Evolutionary conservation across 768 basidiomycete species (phyloP).

Genomic region (Erythrobasidium yunnanense): DNA sequence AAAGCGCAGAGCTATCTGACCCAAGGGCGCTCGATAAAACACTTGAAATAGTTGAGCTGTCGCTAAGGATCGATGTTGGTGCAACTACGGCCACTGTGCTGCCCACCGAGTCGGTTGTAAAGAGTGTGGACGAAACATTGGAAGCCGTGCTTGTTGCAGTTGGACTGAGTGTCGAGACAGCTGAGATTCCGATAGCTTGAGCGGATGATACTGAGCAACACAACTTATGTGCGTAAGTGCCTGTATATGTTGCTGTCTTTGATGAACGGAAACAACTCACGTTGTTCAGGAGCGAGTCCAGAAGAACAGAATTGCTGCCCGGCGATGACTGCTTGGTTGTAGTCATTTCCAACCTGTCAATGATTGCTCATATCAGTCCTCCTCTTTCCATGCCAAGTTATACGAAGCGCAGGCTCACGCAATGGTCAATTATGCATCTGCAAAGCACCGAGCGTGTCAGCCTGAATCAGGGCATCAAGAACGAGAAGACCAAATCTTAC

Average conservation of each 20-base stretch:
- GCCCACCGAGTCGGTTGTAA: background rate
- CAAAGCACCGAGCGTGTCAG: background rate
- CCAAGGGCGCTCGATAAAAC: background rate
- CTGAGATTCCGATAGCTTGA: slow-evolving; percentile 2
- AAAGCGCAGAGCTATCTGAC: no score
- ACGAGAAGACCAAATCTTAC: slow-evolving; percentile 3
- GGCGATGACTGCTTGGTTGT: background rate
- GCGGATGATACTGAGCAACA: background rate
- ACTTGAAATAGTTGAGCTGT: background rate
- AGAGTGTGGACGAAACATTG: background rate
- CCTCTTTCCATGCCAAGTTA: background rate
- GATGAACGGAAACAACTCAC: no score
- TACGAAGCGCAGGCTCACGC: background rate
- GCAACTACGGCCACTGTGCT: background rate
- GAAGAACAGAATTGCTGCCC: slow-evolving; percentile 12
- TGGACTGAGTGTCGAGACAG: slow-evolving; percentile 1
- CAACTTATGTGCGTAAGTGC: background rate
- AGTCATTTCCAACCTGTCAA: background rate
- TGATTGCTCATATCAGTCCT: no score
- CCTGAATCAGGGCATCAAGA: no score
- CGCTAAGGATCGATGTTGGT: background rate
- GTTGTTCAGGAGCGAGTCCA: no score
- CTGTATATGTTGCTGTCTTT: background rate
- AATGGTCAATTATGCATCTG: slow-evolving; percentile 14
- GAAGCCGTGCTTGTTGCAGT: slow-evolving; percentile 6